Evolutionary conservation across 352 stramenopile genomes (phyloP).

Genomic region (Globisporangium nunn): DNA sequence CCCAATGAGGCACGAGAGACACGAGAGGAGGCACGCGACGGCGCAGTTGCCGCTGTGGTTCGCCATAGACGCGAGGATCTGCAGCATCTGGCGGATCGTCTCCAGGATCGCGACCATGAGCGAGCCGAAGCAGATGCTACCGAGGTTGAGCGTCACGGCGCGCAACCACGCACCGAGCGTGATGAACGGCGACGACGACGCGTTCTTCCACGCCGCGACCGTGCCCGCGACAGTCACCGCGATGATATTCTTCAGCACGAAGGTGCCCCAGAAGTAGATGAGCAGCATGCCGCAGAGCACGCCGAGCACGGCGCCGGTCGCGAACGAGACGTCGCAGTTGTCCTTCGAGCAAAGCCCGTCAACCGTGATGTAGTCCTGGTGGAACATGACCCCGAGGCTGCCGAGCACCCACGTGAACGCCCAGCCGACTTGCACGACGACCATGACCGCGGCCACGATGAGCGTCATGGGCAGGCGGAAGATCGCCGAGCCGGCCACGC

Average conservation of each 20-base stretch:
- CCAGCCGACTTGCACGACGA: conserved; percentile 86
- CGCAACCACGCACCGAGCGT: conserved; percentile 71
- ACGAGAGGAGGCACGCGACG: conserved; percentile 54
- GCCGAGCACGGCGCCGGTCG: conserved; percentile 42
- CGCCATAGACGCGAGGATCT: conserved; percentile 54
- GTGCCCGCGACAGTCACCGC: conserved; percentile 85
- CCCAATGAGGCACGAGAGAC: conserved; percentile 66
- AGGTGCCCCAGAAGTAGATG: conserved; percentile 90
- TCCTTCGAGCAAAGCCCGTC: conserved; percentile 31
- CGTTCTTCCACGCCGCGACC: conserved; percentile 87
- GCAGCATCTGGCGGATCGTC: conserved; percentile 58
- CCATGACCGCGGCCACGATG: conserved; percentile 70
- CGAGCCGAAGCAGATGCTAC: conserved; percentile 91
- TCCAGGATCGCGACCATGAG: conserved; percentile 90
- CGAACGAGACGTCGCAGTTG: conserved; percentile 41
- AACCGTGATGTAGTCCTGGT: conserved; percentile 62
- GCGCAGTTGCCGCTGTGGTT: conserved; percentile 70
- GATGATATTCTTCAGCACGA: conserved; percentile 87
- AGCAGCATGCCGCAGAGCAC: conserved; percentile 86
- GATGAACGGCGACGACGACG: conserved; percentile 63
- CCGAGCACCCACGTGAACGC: conserved; percentile 80
- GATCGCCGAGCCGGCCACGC: conserved; percentile 82
- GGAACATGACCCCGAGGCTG: conserved; percentile 76
- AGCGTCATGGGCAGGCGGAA: conserved; percentile 82
- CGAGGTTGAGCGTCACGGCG: conserved; percentile 84